phyloP scores from a whole-genome alignment of 2,329 filamentous ascomycete genomes.

The Claviceps sp. region DNA sequence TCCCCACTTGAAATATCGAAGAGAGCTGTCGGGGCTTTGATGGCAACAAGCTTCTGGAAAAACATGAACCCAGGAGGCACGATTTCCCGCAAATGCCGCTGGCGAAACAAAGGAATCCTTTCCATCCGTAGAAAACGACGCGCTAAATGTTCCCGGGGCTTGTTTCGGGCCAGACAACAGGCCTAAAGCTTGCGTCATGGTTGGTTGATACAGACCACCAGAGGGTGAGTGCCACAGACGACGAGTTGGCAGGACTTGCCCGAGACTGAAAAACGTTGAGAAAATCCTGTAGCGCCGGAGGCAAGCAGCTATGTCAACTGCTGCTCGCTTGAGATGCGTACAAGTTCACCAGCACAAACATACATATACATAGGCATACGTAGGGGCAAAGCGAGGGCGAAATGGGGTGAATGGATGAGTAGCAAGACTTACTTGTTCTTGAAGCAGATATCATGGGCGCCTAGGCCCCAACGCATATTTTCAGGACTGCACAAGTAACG shows the following conservation, averaged over 20 bases:
- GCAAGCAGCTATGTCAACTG: conserved; percentile 1
- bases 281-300: conserved; percentile 35
- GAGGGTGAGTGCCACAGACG: conserved; percentile 62
- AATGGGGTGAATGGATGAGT: neutral
- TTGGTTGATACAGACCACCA: conserved; percentile 83
- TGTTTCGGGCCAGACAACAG: conserved; percentile 49
- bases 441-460: conserved; percentile 92
- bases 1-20: conserved; percentile 99
- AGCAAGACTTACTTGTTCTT: conserved; percentile 52
- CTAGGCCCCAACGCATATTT: conserved; percentile 79
- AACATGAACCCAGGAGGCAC: conserved; percentile 79
- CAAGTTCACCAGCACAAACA: no score
- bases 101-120: conserved; percentile 56
- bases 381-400: neutral
- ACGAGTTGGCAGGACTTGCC: conserved; percentile 85
- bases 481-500: conserved; percentile 56
- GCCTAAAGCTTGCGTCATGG: conserved; percentile 72
- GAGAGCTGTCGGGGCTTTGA: conserved; percentile 62
- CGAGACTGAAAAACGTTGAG: conserved; percentile 71
- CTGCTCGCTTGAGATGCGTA: neutral
- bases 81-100: conserved; percentile 54
- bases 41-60: conserved; percentile 94
- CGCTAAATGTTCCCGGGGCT: conserved; percentile 35
- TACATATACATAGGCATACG: no score
- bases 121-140: conserved; percentile 53